phyloP scores from a whole-genome alignment of 352 stramenopile genomes.

The Phytophthora multivora region DNA sequence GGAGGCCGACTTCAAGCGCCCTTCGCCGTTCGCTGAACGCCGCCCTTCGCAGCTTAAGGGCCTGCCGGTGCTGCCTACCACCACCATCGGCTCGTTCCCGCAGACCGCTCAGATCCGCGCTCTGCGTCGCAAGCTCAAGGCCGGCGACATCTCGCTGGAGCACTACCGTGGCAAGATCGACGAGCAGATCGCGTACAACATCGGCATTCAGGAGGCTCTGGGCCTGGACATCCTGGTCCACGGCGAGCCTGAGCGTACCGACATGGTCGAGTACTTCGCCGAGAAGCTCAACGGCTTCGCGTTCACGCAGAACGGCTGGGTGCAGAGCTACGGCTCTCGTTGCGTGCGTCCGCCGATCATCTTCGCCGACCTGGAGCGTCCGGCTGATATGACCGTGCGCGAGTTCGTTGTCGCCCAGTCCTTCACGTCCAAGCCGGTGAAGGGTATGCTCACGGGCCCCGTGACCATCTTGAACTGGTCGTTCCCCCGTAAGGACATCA shows the following conservation, averaged over 20 bases:
- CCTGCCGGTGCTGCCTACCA: slow-evolving; percentile 88
- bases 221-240: slow-evolving; percentile 94
- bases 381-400: slow-evolving; percentile 88
- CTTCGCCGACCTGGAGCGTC: slow-evolving; percentile 87
- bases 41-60: slow-evolving; percentile 70
- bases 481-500: slow-evolving; percentile 92
- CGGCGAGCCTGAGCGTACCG: slow-evolving; percentile 92
- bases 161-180: slow-evolving; percentile 90
- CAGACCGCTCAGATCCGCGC: slow-evolving; percentile 90
- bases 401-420: slow-evolving; percentile 92
- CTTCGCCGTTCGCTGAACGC: slow-evolving; percentile 80
- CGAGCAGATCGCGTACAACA: slow-evolving; percentile 92
- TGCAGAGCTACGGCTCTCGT: slow-evolving; percentile 93
- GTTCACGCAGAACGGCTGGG: slow-evolving; percentile 93
- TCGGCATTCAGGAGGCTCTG: slow-evolving; percentile 91
- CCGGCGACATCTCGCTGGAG: slow-evolving; percentile 70
- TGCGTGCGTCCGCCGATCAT: slow-evolving; percentile 93
- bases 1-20: slow-evolving; percentile 80
- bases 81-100: slow-evolving; percentile 95
- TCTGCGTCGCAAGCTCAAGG: slow-evolving; percentile 83
- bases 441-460: slow-evolving; percentile 94
- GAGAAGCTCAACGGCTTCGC: slow-evolving; percentile 93
- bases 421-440: slow-evolving; percentile 91
- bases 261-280: slow-evolving; percentile 97
- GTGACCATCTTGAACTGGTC: slow-evolving; percentile 97